Percentiles rank a stretch among this genome's conserved stretches.
These are phyloP conservation scores for Canna indica DNA, from an alignment of 176 grass and related monocot species.

Conservation along the genomic window DNA sequence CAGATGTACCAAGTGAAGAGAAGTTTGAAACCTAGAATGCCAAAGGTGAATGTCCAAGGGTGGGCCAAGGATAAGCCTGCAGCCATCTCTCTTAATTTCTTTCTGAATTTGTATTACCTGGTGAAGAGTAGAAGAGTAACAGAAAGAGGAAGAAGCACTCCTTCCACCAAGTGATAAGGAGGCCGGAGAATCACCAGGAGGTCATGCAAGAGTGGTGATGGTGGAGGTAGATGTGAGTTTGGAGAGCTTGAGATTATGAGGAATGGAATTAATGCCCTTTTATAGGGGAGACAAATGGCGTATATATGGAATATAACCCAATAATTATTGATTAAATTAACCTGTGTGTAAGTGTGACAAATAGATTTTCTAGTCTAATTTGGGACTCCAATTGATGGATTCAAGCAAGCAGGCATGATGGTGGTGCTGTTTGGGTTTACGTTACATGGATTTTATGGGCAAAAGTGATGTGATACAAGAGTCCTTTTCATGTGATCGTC, in stretches of 20 bases:
- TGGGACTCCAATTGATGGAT: too few species aligned
- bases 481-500: too few species aligned
- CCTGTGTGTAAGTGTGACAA: too few species aligned
- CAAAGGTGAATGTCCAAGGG: slow-evolving; percentile 92
- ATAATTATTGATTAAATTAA: too few species aligned
- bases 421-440: too few species aligned
- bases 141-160: neutral
- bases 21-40: slow-evolving; percentile 55
- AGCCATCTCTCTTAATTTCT: slow-evolving; percentile 36
- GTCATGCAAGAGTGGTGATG: neutral
- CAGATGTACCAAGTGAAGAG: neutral
- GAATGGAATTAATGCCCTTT: neutral
- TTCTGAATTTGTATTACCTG: neutral
- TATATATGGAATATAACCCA: too few species aligned
- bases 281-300: neutral
- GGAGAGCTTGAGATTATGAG: neutral
- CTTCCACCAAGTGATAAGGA: neutral
- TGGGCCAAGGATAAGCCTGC: slow-evolving; percentile 56
- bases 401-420: too few species aligned
- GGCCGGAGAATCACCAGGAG: neutral
- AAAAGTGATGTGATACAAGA: too few species aligned
- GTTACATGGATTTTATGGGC: too few species aligned
- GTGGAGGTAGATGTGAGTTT: neutral
- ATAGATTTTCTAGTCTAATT: too few species aligned
- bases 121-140: neutral